phyloP scores from a whole-genome alignment of 192 early-diverging fungal genomes.

The Entomortierella parvispora region DNA sequence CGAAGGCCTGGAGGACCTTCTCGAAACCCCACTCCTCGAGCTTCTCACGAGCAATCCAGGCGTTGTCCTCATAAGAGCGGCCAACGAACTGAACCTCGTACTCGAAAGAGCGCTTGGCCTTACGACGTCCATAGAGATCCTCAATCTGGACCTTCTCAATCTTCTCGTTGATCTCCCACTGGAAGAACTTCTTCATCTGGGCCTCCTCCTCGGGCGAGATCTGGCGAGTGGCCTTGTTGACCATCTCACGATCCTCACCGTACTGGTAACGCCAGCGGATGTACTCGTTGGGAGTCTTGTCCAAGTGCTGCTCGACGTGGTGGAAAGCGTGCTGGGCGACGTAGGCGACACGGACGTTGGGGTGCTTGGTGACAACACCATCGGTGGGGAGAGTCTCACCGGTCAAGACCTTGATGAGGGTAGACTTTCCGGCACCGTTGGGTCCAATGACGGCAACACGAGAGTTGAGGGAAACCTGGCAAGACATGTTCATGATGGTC shows the following conservation, averaged over 20 bases:
- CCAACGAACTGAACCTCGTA: conserved; percentile 78
- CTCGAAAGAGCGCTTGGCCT: conserved; percentile 71
- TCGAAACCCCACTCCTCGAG: conserved; percentile 79
- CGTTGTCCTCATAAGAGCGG: conserved; percentile 77
- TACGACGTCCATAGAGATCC: conserved; percentile 71
- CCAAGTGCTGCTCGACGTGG: conserved; percentile 85
- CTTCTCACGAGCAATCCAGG: conserved; percentile 76
- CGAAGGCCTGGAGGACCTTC: conserved; percentile 71
- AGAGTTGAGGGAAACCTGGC: conserved; percentile 75
- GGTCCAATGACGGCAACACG: conserved; percentile 84
- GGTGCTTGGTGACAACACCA: conserved; percentile 84
- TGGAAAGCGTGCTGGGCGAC: conserved; percentile 91
- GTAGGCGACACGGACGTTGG: conserved; percentile 85
- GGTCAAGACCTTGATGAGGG: conserved; percentile 72
- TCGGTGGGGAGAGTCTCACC: conserved; percentile 78
- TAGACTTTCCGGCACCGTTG: conserved; percentile 58
- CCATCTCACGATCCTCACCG: conserved; percentile 84
- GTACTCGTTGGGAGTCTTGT: conserved; percentile 62
- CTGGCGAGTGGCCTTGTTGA: conserved; percentile 76
- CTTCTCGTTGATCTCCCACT: conserved; percentile 59
- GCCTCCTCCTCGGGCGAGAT: conserved; percentile 72
- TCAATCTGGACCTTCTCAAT: conserved; percentile 61
- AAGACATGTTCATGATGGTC: conserved; percentile 70
- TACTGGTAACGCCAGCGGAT: conserved; percentile 85
- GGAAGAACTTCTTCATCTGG: conserved; percentile 55